A percentile compares a stretch with the other conserved stretches of the same genome.
Evolutionary conservation across 495 filamentous ascomycete genomes (phyloP).

Genomic region (Lichenothelia convexa): DNA sequence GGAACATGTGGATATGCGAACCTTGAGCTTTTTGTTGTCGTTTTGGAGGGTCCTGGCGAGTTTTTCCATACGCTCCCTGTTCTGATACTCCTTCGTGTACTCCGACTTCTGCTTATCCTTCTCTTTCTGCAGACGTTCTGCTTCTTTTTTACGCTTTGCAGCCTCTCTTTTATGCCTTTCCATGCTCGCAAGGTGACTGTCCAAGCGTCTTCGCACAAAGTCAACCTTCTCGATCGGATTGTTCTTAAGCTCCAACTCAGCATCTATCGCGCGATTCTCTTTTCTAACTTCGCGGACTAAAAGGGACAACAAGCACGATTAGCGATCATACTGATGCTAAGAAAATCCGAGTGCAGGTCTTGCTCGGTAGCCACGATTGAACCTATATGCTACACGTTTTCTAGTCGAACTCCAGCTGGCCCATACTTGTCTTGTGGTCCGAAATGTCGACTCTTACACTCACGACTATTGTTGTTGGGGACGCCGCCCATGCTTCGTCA

Average conservation of each 20-base stretch:
- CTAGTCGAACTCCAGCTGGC: no score
- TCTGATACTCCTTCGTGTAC: slow-evolving; percentile 63
- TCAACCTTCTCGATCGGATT: slow-evolving; percentile 59
- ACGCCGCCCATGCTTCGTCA: no score
- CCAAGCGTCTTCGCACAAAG: slow-evolving; percentile 72
- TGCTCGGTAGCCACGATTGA: no score
- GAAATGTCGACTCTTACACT: no score
- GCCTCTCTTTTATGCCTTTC: slow-evolving; percentile 86
- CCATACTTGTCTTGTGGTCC: no score
- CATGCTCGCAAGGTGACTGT: slow-evolving; percentile 82
- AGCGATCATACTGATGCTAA: no score
- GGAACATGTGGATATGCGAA: slow-evolving; percentile 23
- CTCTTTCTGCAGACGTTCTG: slow-evolving; percentile 89
- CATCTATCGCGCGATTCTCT: slow-evolving; percentile 73
- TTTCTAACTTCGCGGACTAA: slow-evolving; percentile 76
- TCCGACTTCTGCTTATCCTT: slow-evolving; percentile 78
- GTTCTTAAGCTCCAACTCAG: slow-evolving; percentile 64
- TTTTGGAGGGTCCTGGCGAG: slow-evolving; percentile 79
- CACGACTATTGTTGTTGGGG: no score
- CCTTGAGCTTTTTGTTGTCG: slow-evolving; percentile 96
- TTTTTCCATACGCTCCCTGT: slow-evolving; percentile 92
- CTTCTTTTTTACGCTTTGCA: slow-evolving; percentile 85
- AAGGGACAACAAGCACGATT: slow-evolving; percentile 1
- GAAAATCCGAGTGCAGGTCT: no score
- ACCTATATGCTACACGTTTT: no score